phyloP scores from a whole-genome alignment of 805 yeast genomes.

The Metschnikowia bowlesiae region DNA sequence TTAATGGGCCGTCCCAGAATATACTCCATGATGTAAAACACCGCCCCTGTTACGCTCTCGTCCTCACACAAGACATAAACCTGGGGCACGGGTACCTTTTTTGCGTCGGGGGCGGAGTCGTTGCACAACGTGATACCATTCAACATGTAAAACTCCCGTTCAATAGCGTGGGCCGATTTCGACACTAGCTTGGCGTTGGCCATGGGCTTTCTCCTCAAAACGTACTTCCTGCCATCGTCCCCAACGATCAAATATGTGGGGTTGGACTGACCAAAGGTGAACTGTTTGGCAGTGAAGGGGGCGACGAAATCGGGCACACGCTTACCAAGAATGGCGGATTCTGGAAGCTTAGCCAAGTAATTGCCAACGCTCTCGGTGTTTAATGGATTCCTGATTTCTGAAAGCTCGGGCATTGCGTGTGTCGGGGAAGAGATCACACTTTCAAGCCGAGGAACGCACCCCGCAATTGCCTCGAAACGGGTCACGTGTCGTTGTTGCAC shows the following conservation, averaged over 20 bases:
- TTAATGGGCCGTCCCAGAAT: constrained; percentile 54
- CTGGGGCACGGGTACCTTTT: constrained; percentile 50
- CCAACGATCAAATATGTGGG: constrained; percentile 54
- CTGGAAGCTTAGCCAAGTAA: constrained; percentile 19
- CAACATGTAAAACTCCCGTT: constrained; percentile 53
- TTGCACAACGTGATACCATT: constrained; percentile 32
- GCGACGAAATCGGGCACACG: constrained; percentile 13
- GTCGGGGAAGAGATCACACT: not conserved
- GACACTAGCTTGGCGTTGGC: constrained; percentile 46
- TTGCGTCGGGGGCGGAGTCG: constrained; percentile 13
- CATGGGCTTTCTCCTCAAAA: constrained; percentile 55
- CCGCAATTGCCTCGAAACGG: not conserved
- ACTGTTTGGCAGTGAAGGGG: constrained; percentile 41
- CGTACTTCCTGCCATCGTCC: constrained; percentile 36
- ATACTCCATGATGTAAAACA: constrained; percentile 59
- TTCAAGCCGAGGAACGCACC: not conserved
- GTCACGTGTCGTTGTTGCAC: no score
- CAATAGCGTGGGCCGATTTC: constrained; percentile 58
- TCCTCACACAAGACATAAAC: constrained; percentile 54
- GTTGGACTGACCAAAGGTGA: constrained; percentile 60
- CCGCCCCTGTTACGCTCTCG: constrained; percentile 48
- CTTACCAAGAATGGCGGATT: constrained; percentile 22
- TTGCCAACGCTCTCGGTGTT: constrained; percentile 21
- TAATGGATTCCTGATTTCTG: constrained; percentile 33
- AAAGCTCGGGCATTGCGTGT: constrained; percentile 19